A percentile compares a stretch with the other conserved stretches of the same genome.
phyloP scores from a whole-genome alignment of 805 yeast genomes.

The Wickerhamiella azymoides region DNA sequence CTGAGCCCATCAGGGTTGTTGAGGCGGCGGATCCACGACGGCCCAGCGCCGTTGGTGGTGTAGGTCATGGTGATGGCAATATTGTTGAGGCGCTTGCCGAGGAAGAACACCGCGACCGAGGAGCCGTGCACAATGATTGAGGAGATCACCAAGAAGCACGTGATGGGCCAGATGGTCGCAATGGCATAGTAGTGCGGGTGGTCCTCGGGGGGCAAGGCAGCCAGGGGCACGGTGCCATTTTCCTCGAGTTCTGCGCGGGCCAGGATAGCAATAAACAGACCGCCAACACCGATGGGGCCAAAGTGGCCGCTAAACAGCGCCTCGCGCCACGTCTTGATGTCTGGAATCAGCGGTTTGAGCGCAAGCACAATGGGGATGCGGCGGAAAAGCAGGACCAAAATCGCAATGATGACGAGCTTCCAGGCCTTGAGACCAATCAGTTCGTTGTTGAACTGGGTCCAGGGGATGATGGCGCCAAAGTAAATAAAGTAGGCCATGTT shows the following conservation, averaged over 20 bases:
- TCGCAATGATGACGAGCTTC: slow-evolving; percentile 63
- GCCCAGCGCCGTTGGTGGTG: slow-evolving; percentile 42
- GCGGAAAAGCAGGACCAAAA: slow-evolving; percentile 60
- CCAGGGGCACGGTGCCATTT: slow-evolving; percentile 39
- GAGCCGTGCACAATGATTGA: slow-evolving; percentile 87
- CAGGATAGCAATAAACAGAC: slow-evolving; percentile 68
- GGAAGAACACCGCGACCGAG: slow-evolving; percentile 61
- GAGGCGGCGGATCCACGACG: slow-evolving; percentile 72
- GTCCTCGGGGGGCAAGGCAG: slow-evolving; percentile 31
- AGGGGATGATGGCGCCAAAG: slow-evolving; percentile 82
- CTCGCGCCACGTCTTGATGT: slow-evolving; percentile 82
- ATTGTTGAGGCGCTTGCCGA: slow-evolving; percentile 79
- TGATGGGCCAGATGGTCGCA: slow-evolving; percentile 66
- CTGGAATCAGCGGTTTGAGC: slow-evolving; percentile 70
- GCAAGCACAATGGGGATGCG: slow-evolving; percentile 71
- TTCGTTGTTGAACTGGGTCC: slow-evolving; percentile 59
- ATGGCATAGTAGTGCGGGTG: slow-evolving; percentile 45
- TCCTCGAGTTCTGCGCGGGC: slow-evolving; percentile 62
- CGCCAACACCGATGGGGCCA: slow-evolving; percentile 95
- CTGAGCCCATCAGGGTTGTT: slow-evolving; percentile 47
- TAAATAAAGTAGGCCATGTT: slow-evolving; percentile 81
- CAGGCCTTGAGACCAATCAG: slow-evolving; percentile 55
- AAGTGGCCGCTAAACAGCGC: slow-evolving; percentile 90
- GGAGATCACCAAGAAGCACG: slow-evolving; percentile 62
- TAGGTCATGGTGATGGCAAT: slow-evolving; percentile 88